phyloP scores from a whole-genome alignment of 2,329 filamentous ascomycete species.

The Colletotrichum eremochloae region DNA sequence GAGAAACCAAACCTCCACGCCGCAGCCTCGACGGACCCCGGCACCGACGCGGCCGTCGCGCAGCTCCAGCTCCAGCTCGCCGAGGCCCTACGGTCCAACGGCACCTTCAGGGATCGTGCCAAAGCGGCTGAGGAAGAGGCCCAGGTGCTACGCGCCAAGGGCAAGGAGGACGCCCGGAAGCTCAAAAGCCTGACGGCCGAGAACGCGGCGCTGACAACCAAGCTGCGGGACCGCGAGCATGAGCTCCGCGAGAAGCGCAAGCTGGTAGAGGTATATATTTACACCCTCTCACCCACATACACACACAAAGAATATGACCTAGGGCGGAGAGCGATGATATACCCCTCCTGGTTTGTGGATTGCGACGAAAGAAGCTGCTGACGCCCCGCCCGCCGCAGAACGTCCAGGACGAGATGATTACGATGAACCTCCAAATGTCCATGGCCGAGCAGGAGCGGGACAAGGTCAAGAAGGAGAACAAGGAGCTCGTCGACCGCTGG shows the following conservation, averaged over 20 bases:
- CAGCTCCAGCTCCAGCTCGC: constrained; percentile 78
- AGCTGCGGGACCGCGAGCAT: constrained; percentile 84
- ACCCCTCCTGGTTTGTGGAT: neutral
- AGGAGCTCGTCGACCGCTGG: constrained; percentile 90
- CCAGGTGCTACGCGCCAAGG: constrained; percentile 70
- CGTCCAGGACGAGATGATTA: constrained; percentile 93
- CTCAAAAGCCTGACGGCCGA: constrained; percentile 75
- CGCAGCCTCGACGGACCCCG: constrained; percentile 29
- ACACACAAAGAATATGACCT: no score
- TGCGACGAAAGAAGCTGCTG: neutral
- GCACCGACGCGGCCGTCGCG: constrained; percentile 53
- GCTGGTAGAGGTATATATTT: constrained; percentile 74
- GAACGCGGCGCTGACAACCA: constrained; percentile 71
- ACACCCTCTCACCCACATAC: no score
- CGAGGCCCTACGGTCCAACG: constrained; percentile 81
- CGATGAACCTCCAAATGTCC: constrained; percentile 88
- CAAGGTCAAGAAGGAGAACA: constrained; percentile 84
- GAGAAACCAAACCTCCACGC: constrained; percentile 34
- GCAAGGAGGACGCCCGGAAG: constrained; percentile 69
- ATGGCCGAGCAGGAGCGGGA: constrained; percentile 83
- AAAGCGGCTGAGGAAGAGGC: constrained; percentile 74
- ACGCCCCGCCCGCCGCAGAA: constrained; percentile 61
- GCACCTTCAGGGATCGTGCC: constrained; percentile 75
- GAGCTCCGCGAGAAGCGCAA: constrained; percentile 88
- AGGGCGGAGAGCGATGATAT: neutral